Evolutionary conservation across 352 stramenopile genomes (phyloP).

Genomic region (Phytopythium chamaehyphon): DNA sequence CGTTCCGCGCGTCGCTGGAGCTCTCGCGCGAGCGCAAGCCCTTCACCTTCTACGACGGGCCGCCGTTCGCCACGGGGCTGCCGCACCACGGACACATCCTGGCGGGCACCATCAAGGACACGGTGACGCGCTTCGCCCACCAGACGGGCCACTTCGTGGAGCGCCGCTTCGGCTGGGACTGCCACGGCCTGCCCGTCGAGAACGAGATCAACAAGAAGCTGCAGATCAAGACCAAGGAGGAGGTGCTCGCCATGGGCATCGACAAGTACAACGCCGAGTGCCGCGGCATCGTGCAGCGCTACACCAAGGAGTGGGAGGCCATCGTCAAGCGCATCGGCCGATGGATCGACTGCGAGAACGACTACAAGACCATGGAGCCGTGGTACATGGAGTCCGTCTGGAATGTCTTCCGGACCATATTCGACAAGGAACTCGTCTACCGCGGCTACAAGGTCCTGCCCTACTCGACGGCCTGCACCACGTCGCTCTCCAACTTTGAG

Average conservation of each 20-base stretch:
- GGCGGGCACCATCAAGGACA: conserved; percentile 99
- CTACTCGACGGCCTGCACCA: conserved; percentile 97
- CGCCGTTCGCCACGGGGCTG: conserved; percentile 98
- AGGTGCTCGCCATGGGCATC: conserved; percentile 97
- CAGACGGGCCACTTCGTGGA: conserved; percentile 97
- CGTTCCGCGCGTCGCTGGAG: conserved; percentile 90
- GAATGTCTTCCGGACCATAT: conserved; percentile 99
- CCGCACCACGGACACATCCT: conserved; percentile 99
- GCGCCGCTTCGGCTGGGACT: conserved; percentile 99
- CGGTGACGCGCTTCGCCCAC: conserved; percentile 99
- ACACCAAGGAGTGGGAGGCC: conserved; percentile 98
- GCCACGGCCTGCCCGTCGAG: conserved; percentile 98
- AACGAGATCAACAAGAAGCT: conserved; percentile 99
- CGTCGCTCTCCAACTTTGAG: conserved; percentile 99
- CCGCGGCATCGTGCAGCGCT: conserved; percentile 96
- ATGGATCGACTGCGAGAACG: conserved; percentile 99
- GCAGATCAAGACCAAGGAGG: conserved; percentile 95
- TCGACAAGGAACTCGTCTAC: conserved; percentile 98
- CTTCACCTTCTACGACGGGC: conserved; percentile 99
- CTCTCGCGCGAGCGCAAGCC: conserved; percentile 91
- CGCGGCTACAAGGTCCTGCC: conserved; percentile 99
- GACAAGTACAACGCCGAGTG: conserved; percentile 99
- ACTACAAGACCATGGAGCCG: conserved; percentile 99
- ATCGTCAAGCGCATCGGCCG: conserved; percentile 97
- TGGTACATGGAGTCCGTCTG: conserved; percentile 99